Conservation (phyloP, 2,329 filamentous ascomycete genomes). For the Verticillium zaregamsianum region DNA sequence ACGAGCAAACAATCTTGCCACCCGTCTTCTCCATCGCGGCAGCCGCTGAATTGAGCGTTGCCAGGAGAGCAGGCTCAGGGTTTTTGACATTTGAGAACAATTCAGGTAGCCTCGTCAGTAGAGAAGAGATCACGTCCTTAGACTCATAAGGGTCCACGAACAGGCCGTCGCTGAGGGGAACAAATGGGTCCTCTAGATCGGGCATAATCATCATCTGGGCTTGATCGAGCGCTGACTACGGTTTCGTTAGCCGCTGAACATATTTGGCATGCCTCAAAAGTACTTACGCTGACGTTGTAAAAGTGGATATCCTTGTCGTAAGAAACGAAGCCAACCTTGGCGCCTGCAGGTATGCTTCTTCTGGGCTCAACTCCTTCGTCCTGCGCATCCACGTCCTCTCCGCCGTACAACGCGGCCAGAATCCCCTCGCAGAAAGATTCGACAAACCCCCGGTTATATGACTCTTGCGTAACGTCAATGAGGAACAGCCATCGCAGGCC, state of each 20-base stretch:
- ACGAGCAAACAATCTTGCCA: slow-evolving; percentile 85
- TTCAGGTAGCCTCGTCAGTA: slow-evolving; percentile 76
- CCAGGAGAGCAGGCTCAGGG: slow-evolving; percentile 82
- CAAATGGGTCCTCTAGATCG: slow-evolving; percentile 93
- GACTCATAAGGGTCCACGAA: slow-evolving; percentile 95
- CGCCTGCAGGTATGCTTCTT: slow-evolving; percentile 65
- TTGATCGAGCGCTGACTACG: slow-evolving; percentile 67
- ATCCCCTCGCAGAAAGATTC: slow-evolving; percentile 90
- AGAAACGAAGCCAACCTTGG: slow-evolving; percentile 91
- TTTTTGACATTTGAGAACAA: slow-evolving; percentile 88
- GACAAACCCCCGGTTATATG: slow-evolving; percentile 84
- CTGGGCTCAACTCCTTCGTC: slow-evolving; percentile 50
- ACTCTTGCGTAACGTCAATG: slow-evolving; percentile 89
- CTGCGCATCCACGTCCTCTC: slow-evolving; percentile 47
- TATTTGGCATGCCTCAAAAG: too few species aligned
- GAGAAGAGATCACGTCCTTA: slow-evolving; percentile 77
- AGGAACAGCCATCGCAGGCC: slow-evolving; percentile 85
- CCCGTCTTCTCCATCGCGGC: slow-evolving; percentile 82
- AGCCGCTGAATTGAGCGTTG: slow-evolving; percentile 77
- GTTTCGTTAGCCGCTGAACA: not conserved
- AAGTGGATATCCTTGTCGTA: slow-evolving; percentile 98
- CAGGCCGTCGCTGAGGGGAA: slow-evolving; percentile 83
- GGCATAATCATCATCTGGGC: slow-evolving; percentile 99
- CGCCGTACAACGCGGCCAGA: slow-evolving; percentile 75
- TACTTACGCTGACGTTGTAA: slow-evolving; percentile 82